Evolutionary conservation across 2,329 filamentous ascomycete genomes (phyloP), one percentile per base, ranked within the genome.

Genomic region (Nothopassalora personata): DNA sequence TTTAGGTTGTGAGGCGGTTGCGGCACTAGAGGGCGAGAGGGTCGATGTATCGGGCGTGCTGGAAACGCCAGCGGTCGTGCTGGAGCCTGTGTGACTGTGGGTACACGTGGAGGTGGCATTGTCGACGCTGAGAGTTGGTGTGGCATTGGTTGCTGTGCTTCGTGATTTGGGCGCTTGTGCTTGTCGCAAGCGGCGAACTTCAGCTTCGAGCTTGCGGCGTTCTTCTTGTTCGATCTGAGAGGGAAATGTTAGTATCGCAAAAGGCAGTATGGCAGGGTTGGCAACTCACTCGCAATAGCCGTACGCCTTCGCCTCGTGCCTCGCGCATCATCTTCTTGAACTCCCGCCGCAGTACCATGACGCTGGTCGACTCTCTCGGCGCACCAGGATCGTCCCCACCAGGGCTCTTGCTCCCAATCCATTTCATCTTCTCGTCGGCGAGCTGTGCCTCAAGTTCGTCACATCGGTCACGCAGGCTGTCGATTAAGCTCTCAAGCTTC

Each of bases 271-370:
- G n/a, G n/a, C 43, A 27, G n/a, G 57, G 9, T 39, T 23, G 59
- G 31, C 46, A 61, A 77, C 83, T 76, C 73, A 89, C 87, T 77
- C 83, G 84, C 58, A 90, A 70, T 60, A 81, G 77, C 74, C 82
- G 87, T 67, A 85, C 76, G 61, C 83, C 86, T 72, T 90, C 87
- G 1, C 80, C 79, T 61, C 86, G 82, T 51, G 85, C 85, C 68
- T 90, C 86, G 63, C 86, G 81, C 86, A 90, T 89, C 87, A 90
- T 90, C 77, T 87, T 89, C 78, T 88, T 89, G 71, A 90, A 90
- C 71, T 90, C 87, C 62, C 86, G 86, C 73, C 86, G 85, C 68
- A 90, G 70, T 45, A 89, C 85, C 74, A 83, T 83, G 27, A 85
- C 86, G 66, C 85, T 88, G 10, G 85, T 89, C 9, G 79, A 82